A percentile compares a stretch with the other conserved stretches of the same genome.
phyloP scores from a whole-genome alignment of 805 yeast genomes.

The Wickerhamiella azymoides region DNA sequence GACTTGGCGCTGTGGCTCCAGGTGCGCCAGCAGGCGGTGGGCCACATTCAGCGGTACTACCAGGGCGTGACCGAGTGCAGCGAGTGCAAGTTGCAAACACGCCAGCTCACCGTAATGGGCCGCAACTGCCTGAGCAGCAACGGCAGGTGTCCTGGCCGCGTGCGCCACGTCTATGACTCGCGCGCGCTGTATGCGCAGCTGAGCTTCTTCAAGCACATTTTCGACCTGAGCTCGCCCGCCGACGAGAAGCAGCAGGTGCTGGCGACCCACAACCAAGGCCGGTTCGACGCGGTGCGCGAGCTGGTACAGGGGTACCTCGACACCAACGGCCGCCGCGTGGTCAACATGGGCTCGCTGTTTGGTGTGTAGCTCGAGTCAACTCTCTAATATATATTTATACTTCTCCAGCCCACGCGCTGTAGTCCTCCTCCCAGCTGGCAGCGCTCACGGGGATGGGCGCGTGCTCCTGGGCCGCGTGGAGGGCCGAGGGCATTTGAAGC shows the following conservation, averaged over 20 bases:
- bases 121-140: conserved; percentile 59
- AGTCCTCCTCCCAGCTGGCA: conserved; percentile 18
- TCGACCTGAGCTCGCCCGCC: conserved; percentile 51
- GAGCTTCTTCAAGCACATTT: conserved; percentile 60
- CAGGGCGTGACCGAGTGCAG: conserved; percentile 80
- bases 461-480: conserved; percentile 12
- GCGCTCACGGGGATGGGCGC: conserved; percentile 9
- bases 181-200: conserved; percentile 76
- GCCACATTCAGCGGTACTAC: conserved; percentile 61
- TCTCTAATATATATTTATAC: too few relatives aligned
- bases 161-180: conserved; percentile 64
- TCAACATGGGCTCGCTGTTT: conserved; percentile 72
- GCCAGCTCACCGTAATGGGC: conserved; percentile 84
- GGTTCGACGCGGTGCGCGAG: conserved; percentile 38
- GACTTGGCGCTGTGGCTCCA: conserved; percentile 51
- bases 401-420: conserved; percentile 5
- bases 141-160: conserved; percentile 60
- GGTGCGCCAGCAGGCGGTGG: conserved; percentile 57
- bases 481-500: conserved; percentile 8
- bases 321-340: conserved; percentile 80
- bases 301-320: conserved; percentile 60
- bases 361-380: too few relatives aligned
- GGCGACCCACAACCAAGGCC: conserved; percentile 62
- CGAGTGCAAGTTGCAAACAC: conserved; percentile 70
- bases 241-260: conserved; percentile 46